phyloP scores from a whole-genome alignment of 331 rosid species.

The Acacia pycnantha region DNA sequence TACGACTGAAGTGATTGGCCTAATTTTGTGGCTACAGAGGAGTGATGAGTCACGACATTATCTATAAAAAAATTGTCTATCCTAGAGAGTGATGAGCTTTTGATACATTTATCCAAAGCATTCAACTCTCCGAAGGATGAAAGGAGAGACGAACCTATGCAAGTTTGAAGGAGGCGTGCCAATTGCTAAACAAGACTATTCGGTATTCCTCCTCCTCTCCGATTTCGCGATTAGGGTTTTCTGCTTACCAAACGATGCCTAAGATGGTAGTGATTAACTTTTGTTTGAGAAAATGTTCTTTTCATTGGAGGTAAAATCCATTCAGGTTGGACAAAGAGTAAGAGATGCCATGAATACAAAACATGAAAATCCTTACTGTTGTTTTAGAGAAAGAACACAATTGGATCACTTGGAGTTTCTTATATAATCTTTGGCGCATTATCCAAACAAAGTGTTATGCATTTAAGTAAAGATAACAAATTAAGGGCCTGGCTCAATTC shows the following conservation, averaged over 20 bases:
- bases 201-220: neutral
- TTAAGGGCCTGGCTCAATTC: neutral
- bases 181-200: neutral
- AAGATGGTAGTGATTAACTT: neutral
- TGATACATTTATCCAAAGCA: neutral
- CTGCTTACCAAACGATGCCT: neutral
- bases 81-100: neutral
- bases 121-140: neutral
- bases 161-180: neutral
- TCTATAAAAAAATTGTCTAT: neutral
- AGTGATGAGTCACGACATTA: neutral
- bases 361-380: neutral
- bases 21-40: neutral
- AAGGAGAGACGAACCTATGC: neutral
- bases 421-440: neutral
- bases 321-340: neutral
- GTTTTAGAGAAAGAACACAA: neutral
- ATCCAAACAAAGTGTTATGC: neutral
- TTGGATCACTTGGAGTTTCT: neutral
- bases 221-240: neutral
- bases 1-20: neutral
- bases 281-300: neutral
- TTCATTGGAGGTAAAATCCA: neutral
- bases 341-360: neutral
- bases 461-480: neutral